phyloP scores from a whole-genome alignment of 2,329 filamentous ascomycete genomes.

The Trichoderma pleuroti region DNA sequence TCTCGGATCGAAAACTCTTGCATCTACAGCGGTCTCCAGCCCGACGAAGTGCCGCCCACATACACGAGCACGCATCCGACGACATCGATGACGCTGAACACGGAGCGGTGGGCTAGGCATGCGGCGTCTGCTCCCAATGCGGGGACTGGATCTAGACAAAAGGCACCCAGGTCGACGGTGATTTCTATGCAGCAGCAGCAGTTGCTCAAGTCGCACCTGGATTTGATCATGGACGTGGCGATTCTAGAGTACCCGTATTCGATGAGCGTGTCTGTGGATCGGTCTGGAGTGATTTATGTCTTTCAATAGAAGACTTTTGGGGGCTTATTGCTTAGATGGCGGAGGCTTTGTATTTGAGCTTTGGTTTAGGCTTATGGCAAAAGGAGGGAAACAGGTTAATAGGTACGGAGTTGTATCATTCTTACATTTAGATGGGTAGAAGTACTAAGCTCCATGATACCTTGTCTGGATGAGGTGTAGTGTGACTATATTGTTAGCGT shows the following conservation, averaged over 20 bases:
- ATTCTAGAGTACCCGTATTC: conserved; percentile 84
- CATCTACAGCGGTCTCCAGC: conserved; percentile 73
- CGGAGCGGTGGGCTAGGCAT: conserved; percentile 54
- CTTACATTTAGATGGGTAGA: neutral
- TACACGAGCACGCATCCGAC: conserved; percentile 65
- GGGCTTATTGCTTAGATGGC: neutral
- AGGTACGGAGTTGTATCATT: neutral
- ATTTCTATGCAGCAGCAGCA: conserved; percentile 86
- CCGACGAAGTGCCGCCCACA: conserved; percentile 67
- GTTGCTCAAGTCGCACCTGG: conserved; percentile 79
- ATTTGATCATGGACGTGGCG: conserved; percentile 84
- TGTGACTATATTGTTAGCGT: neutral
- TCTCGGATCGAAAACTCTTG: conserved; percentile 71
- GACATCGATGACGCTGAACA: conserved; percentile 61
- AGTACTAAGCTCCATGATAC: neutral
- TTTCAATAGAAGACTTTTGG: conserved; percentile 46
- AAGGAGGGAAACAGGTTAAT: neutral
- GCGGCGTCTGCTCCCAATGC: conserved; percentile 32
- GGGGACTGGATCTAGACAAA: conserved; percentile 28
- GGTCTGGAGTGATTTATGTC: conserved; percentile 85
- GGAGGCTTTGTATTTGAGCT: neutral
- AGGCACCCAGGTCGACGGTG: conserved; percentile 67
- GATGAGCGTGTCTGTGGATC: conserved; percentile 88
- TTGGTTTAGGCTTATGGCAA: neutral
- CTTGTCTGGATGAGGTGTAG: neutral